Evolutionary conservation across 495 filamentous ascomycete genomes (phyloP), one percentile per base, ranked within the genome.

Genomic region (Podospora pseudopauciseta): DNA sequence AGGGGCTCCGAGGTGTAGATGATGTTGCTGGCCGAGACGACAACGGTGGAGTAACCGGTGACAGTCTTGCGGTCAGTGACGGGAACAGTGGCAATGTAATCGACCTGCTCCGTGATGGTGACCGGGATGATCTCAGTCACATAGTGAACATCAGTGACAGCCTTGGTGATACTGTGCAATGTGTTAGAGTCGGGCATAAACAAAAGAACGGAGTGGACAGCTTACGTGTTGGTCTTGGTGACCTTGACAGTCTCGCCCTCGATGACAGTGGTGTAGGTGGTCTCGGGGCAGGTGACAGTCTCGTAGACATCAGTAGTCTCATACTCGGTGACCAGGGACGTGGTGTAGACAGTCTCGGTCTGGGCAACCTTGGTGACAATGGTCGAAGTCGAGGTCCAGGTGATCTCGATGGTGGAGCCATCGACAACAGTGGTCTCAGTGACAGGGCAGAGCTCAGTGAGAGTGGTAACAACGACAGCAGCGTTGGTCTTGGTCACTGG

Each of bases 361-460:
- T 65, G 63, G 54, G 70, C 57, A 32, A 72, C 68, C 66, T 61
- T 58, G 61, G 68, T 73, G 19, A 73, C 71, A 57, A 80, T 68
- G 23, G 78, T 79, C 3, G 77, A 76, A 4, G 78, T 82, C 15
- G 80, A 80, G 1, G 80, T 82, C 76, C 78, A 82, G 55, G 77
- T 78, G 28, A 80, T 75, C 28, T 79, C 74, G 5, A 82, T 75
- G 6, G 80, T 80, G 26, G 73, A 76, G 57, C 81, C 81, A 30
- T 65, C 78, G 13, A 82, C 57, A 2, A 79, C 78, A 71, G 77
- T 78, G 62, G 80, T 82, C 77, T 81, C 79, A n/a, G 77, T 80
- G 16, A 81, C 69, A 6, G 81, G 80, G 71, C 77, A 81, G 9
- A 80, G 73, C 57, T 73, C 73, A 32, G 80, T 82, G 58, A 80